Conservation (phyloP, 1,284 basidiomycete species). For the Sparassis latifolia region DNA sequence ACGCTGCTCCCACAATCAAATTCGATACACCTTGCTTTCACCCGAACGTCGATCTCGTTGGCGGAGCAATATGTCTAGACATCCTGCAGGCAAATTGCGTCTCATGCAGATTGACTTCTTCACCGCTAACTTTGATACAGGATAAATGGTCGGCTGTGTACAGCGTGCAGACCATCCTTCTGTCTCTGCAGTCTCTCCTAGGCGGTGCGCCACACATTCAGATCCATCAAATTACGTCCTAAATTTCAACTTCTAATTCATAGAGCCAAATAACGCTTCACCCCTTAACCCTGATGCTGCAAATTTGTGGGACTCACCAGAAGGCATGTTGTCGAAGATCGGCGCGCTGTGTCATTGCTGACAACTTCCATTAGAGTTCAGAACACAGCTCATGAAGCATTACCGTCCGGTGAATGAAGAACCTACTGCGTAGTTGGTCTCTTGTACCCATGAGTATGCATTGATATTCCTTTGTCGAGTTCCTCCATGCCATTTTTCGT, state of each 20-base stretch:
- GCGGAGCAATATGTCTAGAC: constrained; percentile 80
- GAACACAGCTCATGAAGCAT: constrained; percentile 63
- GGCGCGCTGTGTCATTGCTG: neutral
- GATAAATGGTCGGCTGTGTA: constrained; percentile 91
- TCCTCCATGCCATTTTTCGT: too few relatives aligned
- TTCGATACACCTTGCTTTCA: constrained; percentile 83
- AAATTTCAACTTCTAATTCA: neutral
- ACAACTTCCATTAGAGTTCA: constrained; percentile 46
- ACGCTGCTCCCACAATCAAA: constrained; percentile 72
- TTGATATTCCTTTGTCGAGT: constrained; percentile 1
- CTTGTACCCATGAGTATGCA: constrained; percentile 3
- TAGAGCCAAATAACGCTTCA: constrained; percentile 88
- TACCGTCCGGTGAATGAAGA: constrained; percentile 56
- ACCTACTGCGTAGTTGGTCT: constrained; percentile 28
- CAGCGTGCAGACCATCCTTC: constrained; percentile 79
- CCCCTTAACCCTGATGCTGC: constrained; percentile 82
- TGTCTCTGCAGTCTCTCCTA: constrained; percentile 81
- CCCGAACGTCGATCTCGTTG: constrained; percentile 76
- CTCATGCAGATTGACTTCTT: neutral
- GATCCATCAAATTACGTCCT: neutral
- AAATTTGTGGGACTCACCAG: constrained; percentile 63
- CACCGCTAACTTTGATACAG: constrained; percentile 28
- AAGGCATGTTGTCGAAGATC: constrained; percentile 36
- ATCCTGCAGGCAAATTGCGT: constrained; percentile 58
- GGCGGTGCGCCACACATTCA: constrained; percentile 49